A percentile compares a stretch with the other conserved stretches of the same genome.
Conservation (phyloP, 176 grass and related monocot species). For the Zizania latifolia region DNA sequence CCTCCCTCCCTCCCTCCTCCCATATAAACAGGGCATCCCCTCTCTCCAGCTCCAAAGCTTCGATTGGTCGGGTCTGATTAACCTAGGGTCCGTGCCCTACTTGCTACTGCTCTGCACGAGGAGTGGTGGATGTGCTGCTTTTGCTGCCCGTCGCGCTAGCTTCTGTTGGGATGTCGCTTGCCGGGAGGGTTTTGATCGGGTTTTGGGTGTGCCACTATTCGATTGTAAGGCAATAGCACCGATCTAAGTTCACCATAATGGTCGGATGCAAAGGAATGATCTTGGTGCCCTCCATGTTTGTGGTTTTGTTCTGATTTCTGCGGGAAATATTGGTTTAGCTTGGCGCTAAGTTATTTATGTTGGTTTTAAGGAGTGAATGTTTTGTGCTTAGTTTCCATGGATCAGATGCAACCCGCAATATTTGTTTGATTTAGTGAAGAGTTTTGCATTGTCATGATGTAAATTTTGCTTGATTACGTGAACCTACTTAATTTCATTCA, state of each 20-base stretch:
- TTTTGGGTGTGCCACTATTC: too few species aligned
- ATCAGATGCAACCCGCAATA: too few species aligned
- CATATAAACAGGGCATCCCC: background rate
- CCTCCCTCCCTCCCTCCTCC: background rate
- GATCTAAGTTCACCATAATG: too few species aligned
- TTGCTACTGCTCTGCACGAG: too few species aligned
- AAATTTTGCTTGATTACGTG: too few species aligned
- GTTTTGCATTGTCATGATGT: too few species aligned
- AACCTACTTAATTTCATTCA: background rate
- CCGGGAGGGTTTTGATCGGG: too few species aligned
- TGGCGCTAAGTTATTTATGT: background rate
- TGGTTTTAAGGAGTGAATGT: background rate
- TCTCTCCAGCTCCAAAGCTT: background rate
- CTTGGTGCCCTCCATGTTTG: background rate
- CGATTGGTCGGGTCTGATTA: background rate
- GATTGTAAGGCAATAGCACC: background rate
- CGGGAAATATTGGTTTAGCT: background rate
- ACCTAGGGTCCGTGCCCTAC: too few species aligned
- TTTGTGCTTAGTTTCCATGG: too few species aligned
- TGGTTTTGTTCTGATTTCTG: background rate
- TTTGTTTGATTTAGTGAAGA: too few species aligned
- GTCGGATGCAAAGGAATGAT: background rate
- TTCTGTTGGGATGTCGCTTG: background rate
- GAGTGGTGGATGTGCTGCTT: too few species aligned
- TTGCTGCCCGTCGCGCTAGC: too few species aligned